Percentiles rank a stretch among this genome's conserved stretches.
Evolutionary conservation across 495 filamentous ascomycete species (phyloP).

Genomic region (Neurospora africana): DNA sequence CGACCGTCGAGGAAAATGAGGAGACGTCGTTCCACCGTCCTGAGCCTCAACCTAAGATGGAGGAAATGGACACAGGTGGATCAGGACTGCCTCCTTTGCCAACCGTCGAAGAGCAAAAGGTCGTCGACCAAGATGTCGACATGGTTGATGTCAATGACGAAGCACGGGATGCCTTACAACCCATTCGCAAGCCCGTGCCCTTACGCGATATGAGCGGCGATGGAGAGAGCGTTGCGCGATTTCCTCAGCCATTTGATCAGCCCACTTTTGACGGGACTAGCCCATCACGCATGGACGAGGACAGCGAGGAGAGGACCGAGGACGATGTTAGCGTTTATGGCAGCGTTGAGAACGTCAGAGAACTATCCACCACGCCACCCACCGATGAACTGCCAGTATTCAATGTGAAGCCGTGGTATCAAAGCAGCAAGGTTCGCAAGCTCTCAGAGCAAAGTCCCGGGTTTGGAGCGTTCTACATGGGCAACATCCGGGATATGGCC

Average conservation of each 20-base stretch:
- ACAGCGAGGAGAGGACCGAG: slow-evolving; percentile 49
- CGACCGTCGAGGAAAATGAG: slow-evolving; percentile 20
- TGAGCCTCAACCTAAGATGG: slow-evolving; percentile 27
- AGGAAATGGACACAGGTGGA: slow-evolving; percentile 29
- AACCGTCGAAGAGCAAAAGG: slow-evolving; percentile 14
- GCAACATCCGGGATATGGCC: slow-evolving; percentile 16
- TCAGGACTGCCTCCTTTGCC: slow-evolving; percentile 21
- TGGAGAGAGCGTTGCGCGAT: slow-evolving; percentile 1
- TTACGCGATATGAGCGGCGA: slow-evolving; percentile 3
- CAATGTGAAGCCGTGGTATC: slow-evolving; percentile 30
- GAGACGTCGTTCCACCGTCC: slow-evolving; percentile 7
- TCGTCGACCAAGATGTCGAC: slow-evolving; percentile 20
- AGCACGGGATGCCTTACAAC: slow-evolving; percentile 23
- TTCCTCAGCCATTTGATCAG: slow-evolving; percentile 7
- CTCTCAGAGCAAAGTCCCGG: slow-evolving; percentile 16
- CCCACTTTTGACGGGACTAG: slow-evolving; percentile 7
- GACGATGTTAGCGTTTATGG: slow-evolving; percentile 48
- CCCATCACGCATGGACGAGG: slow-evolving; percentile 20
- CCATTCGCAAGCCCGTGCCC: slow-evolving; percentile 40
- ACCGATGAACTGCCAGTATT: slow-evolving; percentile 35
- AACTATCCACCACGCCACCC: slow-evolving; percentile 39
- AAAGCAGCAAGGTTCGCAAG: slow-evolving; percentile 27
- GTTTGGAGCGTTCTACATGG: slow-evolving; percentile 26
- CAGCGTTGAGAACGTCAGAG: slow-evolving; percentile 33
- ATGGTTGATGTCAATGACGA: slow-evolving; percentile 35